Conservation (phyloP, 345 rosid genomes). For the Citrus cavaleriei region DNA sequence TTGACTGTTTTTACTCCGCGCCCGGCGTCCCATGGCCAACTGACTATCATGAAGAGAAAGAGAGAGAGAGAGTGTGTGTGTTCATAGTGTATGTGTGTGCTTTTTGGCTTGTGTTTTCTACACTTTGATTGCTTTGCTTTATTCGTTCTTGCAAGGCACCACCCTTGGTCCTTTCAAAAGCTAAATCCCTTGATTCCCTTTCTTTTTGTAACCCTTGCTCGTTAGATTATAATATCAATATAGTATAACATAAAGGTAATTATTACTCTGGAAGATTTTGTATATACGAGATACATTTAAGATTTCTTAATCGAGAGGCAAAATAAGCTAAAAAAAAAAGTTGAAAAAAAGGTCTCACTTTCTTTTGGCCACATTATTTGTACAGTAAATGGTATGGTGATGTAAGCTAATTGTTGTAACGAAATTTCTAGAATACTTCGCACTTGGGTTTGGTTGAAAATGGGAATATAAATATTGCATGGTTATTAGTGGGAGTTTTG, state of each 20-base stretch:
- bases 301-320: background rate
- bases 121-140: constrained; percentile 29
- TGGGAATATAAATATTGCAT: constrained; percentile 24
- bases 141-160: constrained; percentile 25
- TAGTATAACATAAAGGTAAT: background rate
- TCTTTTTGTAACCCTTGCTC: constrained; percentile 1
- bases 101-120: constrained; percentile 5
- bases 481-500: constrained; percentile 43
- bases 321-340: background rate
- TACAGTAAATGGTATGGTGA: too few relatives aligned
- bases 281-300: background rate
- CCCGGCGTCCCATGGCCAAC: constrained; percentile 2
- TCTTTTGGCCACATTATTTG: constrained; percentile 11
- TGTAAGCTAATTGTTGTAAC: background rate
- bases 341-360: constrained; percentile 15
- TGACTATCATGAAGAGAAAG: constrained; percentile 8
- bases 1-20: constrained; percentile 12
- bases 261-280: background rate
- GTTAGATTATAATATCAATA: background rate
- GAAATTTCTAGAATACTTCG: background rate
- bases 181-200: constrained; percentile 27
- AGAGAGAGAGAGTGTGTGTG: constrained; percentile 2
- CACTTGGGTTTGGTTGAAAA: constrained; percentile 17
- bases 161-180: constrained; percentile 38
- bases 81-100: background rate